Evolutionary conservation across 805 yeast species (phyloP).

Genomic region (Kazachstania martiniae): DNA sequence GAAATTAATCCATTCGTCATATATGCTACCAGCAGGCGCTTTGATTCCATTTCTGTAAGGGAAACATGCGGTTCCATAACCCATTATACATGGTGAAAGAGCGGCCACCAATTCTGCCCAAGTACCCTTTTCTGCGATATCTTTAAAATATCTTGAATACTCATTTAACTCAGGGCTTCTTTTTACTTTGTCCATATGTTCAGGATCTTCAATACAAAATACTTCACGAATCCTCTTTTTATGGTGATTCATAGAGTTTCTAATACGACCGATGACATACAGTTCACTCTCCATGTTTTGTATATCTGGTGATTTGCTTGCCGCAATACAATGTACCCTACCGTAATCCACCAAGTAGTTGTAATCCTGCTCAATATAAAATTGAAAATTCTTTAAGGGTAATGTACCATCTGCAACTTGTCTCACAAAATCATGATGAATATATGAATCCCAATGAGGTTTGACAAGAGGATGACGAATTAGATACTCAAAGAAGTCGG

Average conservation of each 20-base stretch:
- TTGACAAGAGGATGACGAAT: constrained; percentile 44
- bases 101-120: constrained; percentile 60
- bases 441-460: constrained; percentile 47
- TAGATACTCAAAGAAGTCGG: constrained; percentile 38
- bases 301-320: constrained; percentile 47
- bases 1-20: constrained; percentile 1
- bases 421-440: constrained; percentile 50
- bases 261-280: constrained; percentile 40
- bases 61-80: no score
- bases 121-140: constrained; percentile 42
- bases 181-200: constrained; percentile 34
- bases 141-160: constrained; percentile 50
- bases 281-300: constrained; percentile 41
- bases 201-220: constrained; percentile 30
- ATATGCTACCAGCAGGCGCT: not conserved
- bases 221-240: constrained; percentile 35
- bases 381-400: constrained; percentile 39
- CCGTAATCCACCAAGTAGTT: constrained; percentile 61
- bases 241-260: constrained; percentile 48
- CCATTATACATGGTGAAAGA: constrained; percentile 65
- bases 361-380: constrained; percentile 50
- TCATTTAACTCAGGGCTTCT: constrained; percentile 48
- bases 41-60: not conserved
- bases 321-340: constrained; percentile 52
- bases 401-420: constrained; percentile 43